Percentiles rank a stretch among this genome's conserved stretches.
These are phyloP conservation scores for Aspergillus olivimuriae DNA, from an alignment of 495 filamentous ascomycete genomes.

Conservation along the genomic window DNA sequence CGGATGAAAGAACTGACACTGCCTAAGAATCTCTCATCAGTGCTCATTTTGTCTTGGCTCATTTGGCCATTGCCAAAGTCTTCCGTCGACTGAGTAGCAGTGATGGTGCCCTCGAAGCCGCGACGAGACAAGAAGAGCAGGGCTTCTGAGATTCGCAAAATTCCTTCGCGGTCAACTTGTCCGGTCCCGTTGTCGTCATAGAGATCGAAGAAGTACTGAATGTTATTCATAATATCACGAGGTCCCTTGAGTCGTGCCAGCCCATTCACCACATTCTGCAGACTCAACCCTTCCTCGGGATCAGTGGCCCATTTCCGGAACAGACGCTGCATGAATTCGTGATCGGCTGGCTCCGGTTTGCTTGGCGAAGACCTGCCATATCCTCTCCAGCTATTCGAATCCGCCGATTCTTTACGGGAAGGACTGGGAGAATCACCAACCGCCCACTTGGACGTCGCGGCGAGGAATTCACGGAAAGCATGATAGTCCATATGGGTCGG, in stretches of 20 bases:
- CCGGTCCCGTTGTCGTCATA: constrained; percentile 92
- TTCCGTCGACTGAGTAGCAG: constrained; percentile 39
- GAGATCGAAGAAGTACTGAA: constrained; percentile 94
- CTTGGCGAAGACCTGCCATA: constrained; percentile 51
- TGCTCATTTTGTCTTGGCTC: constrained; percentile 35
- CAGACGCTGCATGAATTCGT: constrained; percentile 88
- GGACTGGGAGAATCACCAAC: constrained; percentile 69
- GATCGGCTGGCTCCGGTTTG: constrained; percentile 76
- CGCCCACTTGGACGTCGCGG: constrained; percentile 85
- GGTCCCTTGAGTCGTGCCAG: constrained; percentile 86
- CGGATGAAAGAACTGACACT: constrained; percentile 94
- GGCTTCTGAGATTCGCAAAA: constrained; percentile 89
- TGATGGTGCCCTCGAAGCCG: constrained; percentile 69
- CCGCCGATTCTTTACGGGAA: constrained; percentile 44
- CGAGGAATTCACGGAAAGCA: constrained; percentile 88
- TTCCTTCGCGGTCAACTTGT: constrained; percentile 93
- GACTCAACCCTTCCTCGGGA: constrained; percentile 63
- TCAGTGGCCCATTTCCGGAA: constrained; percentile 85
- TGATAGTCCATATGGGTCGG: constrained; percentile 92
- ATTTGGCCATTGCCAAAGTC: constrained; percentile 23
- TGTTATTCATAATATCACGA: constrained; percentile 92
- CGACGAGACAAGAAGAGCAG: constrained; percentile 85
- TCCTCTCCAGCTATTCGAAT: constrained; percentile 43
- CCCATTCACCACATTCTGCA: constrained; percentile 88
- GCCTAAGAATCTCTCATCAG: constrained; percentile 76